Conservation (phyloP, 352 stramenopile species). For the Phytopythium vexans region DNA sequence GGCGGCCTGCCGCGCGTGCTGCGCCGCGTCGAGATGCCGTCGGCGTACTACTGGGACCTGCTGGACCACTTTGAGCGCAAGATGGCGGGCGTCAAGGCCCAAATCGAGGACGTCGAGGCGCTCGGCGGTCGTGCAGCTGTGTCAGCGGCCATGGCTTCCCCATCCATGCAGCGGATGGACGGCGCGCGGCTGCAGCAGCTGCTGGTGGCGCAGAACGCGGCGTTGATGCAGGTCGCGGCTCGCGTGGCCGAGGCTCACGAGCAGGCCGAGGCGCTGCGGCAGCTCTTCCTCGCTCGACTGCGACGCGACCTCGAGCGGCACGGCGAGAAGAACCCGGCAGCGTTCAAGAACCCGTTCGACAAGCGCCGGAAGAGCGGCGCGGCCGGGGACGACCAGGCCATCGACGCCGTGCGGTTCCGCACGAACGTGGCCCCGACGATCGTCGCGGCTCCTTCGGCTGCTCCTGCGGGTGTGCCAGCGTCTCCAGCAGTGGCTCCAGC, state of each 20-base stretch:
- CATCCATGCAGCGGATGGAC: slow-evolving; percentile 17
- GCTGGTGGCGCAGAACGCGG: slow-evolving; percentile 69
- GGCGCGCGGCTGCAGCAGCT: slow-evolving; percentile 52
- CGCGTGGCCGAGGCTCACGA: slow-evolving; percentile 76
- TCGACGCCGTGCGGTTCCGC: slow-evolving; percentile 79
- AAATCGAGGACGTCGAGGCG: slow-evolving; percentile 73
- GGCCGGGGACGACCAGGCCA: slow-evolving; percentile 45
- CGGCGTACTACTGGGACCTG: slow-evolving; percentile 78
- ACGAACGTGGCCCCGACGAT: slow-evolving; percentile 72
- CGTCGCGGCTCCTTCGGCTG: slow-evolving; percentile 20
- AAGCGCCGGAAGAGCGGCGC: slow-evolving; percentile 74
- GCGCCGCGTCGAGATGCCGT: slow-evolving; percentile 76
- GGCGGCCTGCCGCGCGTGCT: slow-evolving; percentile 52
- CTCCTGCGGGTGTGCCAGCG: slow-evolving; percentile 5
- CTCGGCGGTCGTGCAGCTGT: slow-evolving; percentile 7
- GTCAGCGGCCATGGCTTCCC: slow-evolving; percentile 8
- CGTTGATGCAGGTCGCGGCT: slow-evolving; percentile 72
- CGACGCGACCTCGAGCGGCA: slow-evolving; percentile 52
- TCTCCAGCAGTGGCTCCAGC: slow-evolving; percentile 14
- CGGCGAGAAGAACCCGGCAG: slow-evolving; percentile 53
- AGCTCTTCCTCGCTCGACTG: slow-evolving; percentile 67
- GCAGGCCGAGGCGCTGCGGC: slow-evolving; percentile 66
- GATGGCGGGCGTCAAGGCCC: slow-evolving; percentile 66
- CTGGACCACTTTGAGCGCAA: slow-evolving; percentile 67
- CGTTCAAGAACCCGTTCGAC: slow-evolving; percentile 74